A percentile compares a stretch with the other conserved stretches of the same genome.
These are phyloP conservation scores for Helianthus tuberosus DNA, from an alignment of 129 eudicot species.

Conservation along the genomic window DNA sequence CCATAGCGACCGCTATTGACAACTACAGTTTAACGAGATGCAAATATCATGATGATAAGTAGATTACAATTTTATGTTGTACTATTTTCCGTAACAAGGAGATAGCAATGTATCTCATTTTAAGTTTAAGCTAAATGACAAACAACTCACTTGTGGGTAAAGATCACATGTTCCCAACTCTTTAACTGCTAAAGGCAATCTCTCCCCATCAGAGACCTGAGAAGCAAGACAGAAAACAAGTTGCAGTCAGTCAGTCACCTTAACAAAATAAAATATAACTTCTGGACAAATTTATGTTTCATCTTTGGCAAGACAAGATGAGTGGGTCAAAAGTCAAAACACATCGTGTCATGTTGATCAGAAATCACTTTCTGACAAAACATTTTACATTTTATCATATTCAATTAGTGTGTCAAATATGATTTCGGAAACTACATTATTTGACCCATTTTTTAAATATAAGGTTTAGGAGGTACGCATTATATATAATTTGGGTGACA, in stretches of 20 bases:
- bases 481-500: neutral
- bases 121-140: neutral
- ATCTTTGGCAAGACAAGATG: conserved; percentile 18
- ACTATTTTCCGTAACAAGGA: neutral
- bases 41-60: conserved; percentile 18
- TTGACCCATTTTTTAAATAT: neutral
- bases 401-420: conserved; percentile 6
- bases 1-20: no score
- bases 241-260: conserved; percentile 9
- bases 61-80: neutral
- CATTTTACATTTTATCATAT: neutral
- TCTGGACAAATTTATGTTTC: conserved; percentile 4
- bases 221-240: conserved; percentile 16
- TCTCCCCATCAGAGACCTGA: conserved; percentile 95
- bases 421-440: neutral
- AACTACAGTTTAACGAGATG: neutral
- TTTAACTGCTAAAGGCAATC: conserved; percentile 89
- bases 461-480: neutral
- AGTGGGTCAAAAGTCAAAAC: neutral
- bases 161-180: conserved; percentile 95
- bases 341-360: neutral
- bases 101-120: neutral
- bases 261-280: neutral
- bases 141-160: conserved; percentile 78
- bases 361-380: neutral